Percentiles rank a stretch among this genome's conserved stretches.
Conservation (phyloP, 2,329 filamentous ascomycete genomes). For the Didymella sp. region DNA sequence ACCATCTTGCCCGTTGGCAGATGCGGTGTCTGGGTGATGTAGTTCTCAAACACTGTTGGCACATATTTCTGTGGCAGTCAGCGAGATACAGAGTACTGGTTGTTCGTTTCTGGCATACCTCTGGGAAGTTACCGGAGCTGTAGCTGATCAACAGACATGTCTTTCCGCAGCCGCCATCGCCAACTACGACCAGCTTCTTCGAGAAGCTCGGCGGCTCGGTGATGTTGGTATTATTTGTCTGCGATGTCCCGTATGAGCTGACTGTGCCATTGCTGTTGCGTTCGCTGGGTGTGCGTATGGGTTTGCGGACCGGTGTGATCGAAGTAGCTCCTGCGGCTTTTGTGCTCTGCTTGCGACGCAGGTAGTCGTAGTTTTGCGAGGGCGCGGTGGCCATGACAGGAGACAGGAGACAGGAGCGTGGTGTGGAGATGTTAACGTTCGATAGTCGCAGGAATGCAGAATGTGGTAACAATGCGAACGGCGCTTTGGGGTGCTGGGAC, state of each 20-base stretch:
- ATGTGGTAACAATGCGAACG: constrained; percentile 42
- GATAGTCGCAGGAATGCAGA: constrained; percentile 10
- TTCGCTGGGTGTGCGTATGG: constrained; percentile 62
- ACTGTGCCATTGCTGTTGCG: constrained; percentile 88
- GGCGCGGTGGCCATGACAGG: constrained; percentile 29
- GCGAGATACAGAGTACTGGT: background rate
- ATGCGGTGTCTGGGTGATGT: constrained; percentile 96
- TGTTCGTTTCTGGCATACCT: constrained; percentile 64
- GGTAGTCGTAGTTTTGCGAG: constrained; percentile 61
- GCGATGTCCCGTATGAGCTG: constrained; percentile 81
- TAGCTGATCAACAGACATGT: constrained; percentile 98
- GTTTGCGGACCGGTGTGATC: constrained; percentile 48
- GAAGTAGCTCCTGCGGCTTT: constrained; percentile 47
- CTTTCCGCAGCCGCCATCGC: constrained; percentile 97
- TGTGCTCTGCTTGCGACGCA: constrained; percentile 63
- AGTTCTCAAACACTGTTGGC: constrained; percentile 98
- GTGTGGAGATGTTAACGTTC: constrained; percentile 7
- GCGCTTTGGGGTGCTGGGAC: constrained; percentile 22
- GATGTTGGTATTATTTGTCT: constrained; percentile 80
- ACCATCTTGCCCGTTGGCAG: constrained; percentile 88
- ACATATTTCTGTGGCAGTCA: constrained; percentile 85
- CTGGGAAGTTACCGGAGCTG: constrained; percentile 97
- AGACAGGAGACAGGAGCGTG: constrained; percentile 6
- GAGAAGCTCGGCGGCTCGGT: constrained; percentile 93
- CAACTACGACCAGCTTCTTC: constrained; percentile 99